Percentiles rank a stretch among this genome's conserved stretches.
Conservation (phyloP, 352 stramenopile genomes). For the Phytophthora palmivora region DNA sequence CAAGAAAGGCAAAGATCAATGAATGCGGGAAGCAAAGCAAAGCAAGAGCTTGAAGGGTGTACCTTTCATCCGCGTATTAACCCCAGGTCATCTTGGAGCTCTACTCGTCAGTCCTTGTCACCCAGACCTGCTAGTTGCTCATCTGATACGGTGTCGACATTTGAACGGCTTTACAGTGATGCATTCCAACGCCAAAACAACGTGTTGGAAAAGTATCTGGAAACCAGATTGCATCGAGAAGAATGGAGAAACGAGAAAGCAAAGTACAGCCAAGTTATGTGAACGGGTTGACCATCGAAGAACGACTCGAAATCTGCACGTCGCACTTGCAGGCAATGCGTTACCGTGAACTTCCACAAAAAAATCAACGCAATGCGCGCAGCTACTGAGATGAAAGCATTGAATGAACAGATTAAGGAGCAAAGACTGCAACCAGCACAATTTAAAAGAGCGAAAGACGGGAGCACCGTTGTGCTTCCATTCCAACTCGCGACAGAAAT, state of each 20-base stretch:
- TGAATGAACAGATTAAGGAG: slow-evolving; percentile 40
- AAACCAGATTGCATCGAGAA: slow-evolving; percentile 49
- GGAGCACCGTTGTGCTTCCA: slow-evolving; percentile 53
- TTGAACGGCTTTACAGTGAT: slow-evolving; percentile 63
- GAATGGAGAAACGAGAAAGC: slow-evolving; percentile 52
- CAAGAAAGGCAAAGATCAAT: slow-evolving; percentile 37
- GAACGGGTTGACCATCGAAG: slow-evolving; percentile 56
- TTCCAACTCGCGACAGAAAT: slow-evolving; percentile 52
- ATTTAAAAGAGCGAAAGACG: slow-evolving; percentile 45
- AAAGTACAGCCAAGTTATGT: slow-evolving; percentile 52
- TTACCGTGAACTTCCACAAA: slow-evolving; percentile 57
- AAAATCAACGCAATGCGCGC: slow-evolving; percentile 60
- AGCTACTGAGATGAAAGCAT: slow-evolving; percentile 37
- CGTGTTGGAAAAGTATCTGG: slow-evolving; percentile 42
- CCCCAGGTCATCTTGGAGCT: slow-evolving; percentile 7
- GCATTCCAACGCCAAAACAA: slow-evolving; percentile 61
- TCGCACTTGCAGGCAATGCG: slow-evolving; percentile 48
- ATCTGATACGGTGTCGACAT: slow-evolving; percentile 31
- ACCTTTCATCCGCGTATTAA: slow-evolving; percentile 61
- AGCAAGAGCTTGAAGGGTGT: slow-evolving; percentile 54
- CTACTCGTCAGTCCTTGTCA: slow-evolving; percentile 1
- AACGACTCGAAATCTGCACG: slow-evolving; percentile 55
- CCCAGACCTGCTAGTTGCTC: not conserved
- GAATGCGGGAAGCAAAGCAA: slow-evolving; percentile 45
- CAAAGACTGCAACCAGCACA: slow-evolving; percentile 37